Conservation (phyloP, 2,329 filamentous ascomycete species). For the Fusarium tupiense region DNA sequence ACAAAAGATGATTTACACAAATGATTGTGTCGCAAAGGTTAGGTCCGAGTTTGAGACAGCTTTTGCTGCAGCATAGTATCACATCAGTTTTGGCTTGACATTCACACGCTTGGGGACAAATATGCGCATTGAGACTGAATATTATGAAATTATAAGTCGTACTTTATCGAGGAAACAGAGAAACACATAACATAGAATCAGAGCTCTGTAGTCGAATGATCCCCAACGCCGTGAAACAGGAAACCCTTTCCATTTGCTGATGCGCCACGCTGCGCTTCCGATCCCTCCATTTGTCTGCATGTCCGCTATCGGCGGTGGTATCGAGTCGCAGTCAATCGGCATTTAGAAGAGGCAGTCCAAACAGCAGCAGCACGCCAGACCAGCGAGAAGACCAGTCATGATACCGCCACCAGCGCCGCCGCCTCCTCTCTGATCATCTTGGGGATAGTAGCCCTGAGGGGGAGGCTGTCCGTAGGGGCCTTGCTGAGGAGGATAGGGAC, state of each 20-base stretch:
- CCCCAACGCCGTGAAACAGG: constrained; percentile 38
- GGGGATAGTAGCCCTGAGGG: constrained; percentile 51
- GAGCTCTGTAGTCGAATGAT: constrained; percentile 17
- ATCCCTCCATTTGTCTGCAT: neutral
- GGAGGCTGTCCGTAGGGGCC: constrained; percentile 50
- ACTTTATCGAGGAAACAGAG: constrained; percentile 32
- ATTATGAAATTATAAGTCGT: constrained; percentile 36
- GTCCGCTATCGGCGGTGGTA: constrained; percentile 1
- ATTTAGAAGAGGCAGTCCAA: constrained; percentile 65
- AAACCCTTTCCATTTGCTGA: constrained; percentile 14
- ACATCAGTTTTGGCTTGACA: neutral
- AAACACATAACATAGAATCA: constrained; percentile 24
- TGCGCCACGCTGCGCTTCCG: constrained; percentile 25
- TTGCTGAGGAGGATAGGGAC: constrained; percentile 48
- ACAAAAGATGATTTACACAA: constrained; percentile 72
- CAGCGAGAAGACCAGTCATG: constrained; percentile 59
- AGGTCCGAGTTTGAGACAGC: constrained; percentile 37
- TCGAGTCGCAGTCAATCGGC: constrained; percentile 7
- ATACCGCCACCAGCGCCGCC: constrained; percentile 46
- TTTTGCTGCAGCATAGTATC: constrained; percentile 31
- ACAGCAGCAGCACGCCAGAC: constrained; percentile 68
- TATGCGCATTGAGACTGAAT: neutral
- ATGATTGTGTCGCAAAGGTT: constrained; percentile 66
- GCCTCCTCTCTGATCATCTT: constrained; percentile 44
- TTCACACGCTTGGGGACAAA: neutral